Conservation (phyloP, 1,284 basidiomycete genomes). For the Crepidotus sp. region DNA sequence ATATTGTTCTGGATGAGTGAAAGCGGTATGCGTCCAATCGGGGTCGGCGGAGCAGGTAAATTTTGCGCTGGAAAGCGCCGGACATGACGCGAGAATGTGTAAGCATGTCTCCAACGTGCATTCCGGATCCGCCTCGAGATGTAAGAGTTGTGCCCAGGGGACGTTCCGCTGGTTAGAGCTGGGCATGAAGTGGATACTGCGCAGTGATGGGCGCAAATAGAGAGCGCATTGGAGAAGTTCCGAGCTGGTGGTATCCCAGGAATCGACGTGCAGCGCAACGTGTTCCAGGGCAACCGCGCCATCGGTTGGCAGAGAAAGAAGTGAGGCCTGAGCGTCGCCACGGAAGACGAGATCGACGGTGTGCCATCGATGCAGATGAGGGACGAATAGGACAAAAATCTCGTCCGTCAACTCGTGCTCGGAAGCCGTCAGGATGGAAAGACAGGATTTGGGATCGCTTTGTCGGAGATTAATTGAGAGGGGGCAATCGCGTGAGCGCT, state of each 20-base stretch:
- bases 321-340: conserved; percentile 7
- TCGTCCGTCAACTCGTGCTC: conserved; percentile 16
- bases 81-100: conserved; percentile 8
- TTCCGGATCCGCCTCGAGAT: conserved; percentile 9
- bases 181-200: conserved; percentile 8
- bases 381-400: conserved; percentile 11
- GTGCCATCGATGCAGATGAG: conserved; percentile 14
- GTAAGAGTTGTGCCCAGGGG: conserved; percentile 9
- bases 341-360: conserved; percentile 10
- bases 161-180: neutral
- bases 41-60: conserved; percentile 12
- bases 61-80: conserved; percentile 8
- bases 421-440: conserved; percentile 8
- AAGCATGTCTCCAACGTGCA: conserved; percentile 15
- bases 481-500: conserved; percentile 11
- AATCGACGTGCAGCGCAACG: conserved; percentile 10
- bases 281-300: conserved; percentile 10
- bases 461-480: conserved; percentile 17
- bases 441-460: conserved; percentile 14
- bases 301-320: conserved; percentile 2
- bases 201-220: conserved; percentile 10
- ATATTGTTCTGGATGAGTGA: conserved; percentile 6
- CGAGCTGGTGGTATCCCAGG: conserved; percentile 12
- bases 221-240: conserved; percentile 11
- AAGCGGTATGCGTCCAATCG: conserved; percentile 12